Percentiles rank a stretch among this genome's conserved stretches.
phyloP scores from a whole-genome alignment of 495 filamentous ascomycete genomes.

The Penicillium cinerascens region DNA sequence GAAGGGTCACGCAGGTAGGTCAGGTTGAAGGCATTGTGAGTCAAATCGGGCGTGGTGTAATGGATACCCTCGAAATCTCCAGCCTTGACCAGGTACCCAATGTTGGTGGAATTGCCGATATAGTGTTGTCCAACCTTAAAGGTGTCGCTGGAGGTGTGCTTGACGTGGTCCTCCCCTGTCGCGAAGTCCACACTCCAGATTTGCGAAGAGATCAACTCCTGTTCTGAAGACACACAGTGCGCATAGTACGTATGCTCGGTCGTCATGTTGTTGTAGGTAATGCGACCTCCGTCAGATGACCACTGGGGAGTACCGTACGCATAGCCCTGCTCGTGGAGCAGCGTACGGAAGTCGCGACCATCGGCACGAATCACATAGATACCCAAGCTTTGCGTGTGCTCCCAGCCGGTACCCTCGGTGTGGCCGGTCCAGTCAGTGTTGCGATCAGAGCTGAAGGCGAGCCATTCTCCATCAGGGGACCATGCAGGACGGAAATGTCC shows the following conservation, averaged over 20 bases:
- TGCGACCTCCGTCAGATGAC: conserved; percentile 25
- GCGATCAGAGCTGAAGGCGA: conserved; percentile 14
- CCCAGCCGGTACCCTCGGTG: conserved; percentile 25
- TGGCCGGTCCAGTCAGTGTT: conserved; percentile 24
- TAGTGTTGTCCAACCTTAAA: not conserved
- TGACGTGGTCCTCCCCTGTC: not conserved
- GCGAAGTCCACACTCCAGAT: not conserved
- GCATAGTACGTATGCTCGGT: not conserved
- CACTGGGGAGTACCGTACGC: conserved; percentile 27
- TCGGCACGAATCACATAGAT: conserved; percentile 28
- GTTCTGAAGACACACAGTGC: not conserved
- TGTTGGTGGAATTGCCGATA: not conserved
- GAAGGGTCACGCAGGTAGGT: conserved; percentile 10
- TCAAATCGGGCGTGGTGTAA: not conserved
- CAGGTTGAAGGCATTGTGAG: conserved; percentile 14
- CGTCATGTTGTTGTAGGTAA: conserved; percentile 11
- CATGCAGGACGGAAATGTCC: conserved; percentile 24
- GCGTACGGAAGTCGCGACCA: conserved; percentile 24
- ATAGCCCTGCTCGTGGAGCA: conserved; percentile 12
- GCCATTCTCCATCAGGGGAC: conserved; percentile 15
- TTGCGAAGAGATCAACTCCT: not conserved
- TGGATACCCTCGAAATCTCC: conserved; percentile 1
- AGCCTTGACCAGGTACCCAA: not conserved
- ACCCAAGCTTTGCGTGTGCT: conserved; percentile 30
- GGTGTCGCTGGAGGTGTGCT: not conserved